Evolutionary conservation across 2,329 filamentous ascomycete species (phyloP), one percentile per base, ranked within the genome.

Genomic region (Purpureocillium takamizusanense): DNA sequence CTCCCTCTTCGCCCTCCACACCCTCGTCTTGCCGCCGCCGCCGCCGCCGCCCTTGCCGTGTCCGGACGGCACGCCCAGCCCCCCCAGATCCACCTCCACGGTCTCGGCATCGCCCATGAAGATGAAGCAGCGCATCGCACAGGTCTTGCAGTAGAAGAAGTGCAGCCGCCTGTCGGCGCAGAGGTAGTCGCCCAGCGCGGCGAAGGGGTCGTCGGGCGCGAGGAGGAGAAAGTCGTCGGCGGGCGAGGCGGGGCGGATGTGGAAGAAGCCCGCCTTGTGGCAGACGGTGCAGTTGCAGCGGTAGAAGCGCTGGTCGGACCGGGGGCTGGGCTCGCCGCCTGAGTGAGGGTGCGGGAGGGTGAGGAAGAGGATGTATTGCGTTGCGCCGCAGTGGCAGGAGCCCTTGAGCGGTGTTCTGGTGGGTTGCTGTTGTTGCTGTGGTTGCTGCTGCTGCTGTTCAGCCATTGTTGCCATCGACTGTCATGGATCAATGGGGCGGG

Each of bases 271-370:
- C 43, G 63, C 57, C 46, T 72, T 72, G 35, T 70, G 64, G 50
- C 69, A 73, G 10, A 63, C 60, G 10, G 53, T 63, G 50, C 69
- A 73, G 44, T 72, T 73, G 57, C 68, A 72, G 44, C 61, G 46
- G 39, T 55, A 54, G 33, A 55, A 17, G n/a, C 37, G 30, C 35
- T 59, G 54, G 29, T 41, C 35, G 13, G 42, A 39, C 31, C 36
- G 37, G 21, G 38, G 40, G 15, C 21, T 25, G 21, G 42, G 35
- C 47, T 52, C 43, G 44, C 43, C 52, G 39, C 27, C 40, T 41
- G 30, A 38, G 10, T 40, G 32, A 13, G 35, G 28, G 40, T 42
- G 56, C 12, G 68, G 68, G 21, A 25, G 21, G 4, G 56, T 62
- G 34, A 72, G 53, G 36, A 59, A 63, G 41, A 62, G 47, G 33